Base-by-base conservation (phyloP, 371 early-diverging fungal genomes). In the Conidiobolus incongruus region DNA sequence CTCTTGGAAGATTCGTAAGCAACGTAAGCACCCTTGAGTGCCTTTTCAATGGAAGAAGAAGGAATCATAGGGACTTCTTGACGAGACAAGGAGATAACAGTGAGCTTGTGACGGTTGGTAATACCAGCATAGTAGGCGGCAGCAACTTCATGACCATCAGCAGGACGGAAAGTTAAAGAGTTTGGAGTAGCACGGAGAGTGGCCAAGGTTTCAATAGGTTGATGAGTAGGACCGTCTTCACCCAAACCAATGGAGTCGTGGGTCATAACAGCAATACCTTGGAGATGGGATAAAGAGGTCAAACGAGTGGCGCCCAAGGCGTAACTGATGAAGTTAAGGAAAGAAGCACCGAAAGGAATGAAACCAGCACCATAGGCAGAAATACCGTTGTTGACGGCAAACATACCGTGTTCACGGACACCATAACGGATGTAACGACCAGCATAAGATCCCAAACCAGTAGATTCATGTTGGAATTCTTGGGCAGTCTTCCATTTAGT, bases 221-320 rank as follows among this genome's bases (percentile, higher is more conserved):
- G 98, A 66, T 99, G 99, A 35, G 98, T 98, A 23, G 98, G 98
- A 4, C 99, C 99, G 60, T 99, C 99, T 63, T 98, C 98, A 55
- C 77, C 77, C 24, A 94, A 70, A 52, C 94, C 96, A 51, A 99
- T 93, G 21, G 96, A 95, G 68, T 99, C 99, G 74, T 99, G 99
- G 40, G 99, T 97, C 84, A 93, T 84, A 56, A 99, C 77, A 69
- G 92, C 93, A 49, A 95, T 54, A 37, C 89, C 83, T 30, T 83
- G 90, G 45, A 80, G 70, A 31, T 81, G 67, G 39, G 86, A 76
- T 40, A 99, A 62, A 11, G 94, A 91, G 45, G 83, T 71, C 38
- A 99, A 67, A 59, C 99, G 86, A 30, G 89, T 72, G 37, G 96
- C 81, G 32, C 93, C 91, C 23, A 40, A 48, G 4, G 65, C 75